phyloP scores from a whole-genome alignment of 2,329 filamentous ascomycete species.

The Ceratocystis huliohia region DNA sequence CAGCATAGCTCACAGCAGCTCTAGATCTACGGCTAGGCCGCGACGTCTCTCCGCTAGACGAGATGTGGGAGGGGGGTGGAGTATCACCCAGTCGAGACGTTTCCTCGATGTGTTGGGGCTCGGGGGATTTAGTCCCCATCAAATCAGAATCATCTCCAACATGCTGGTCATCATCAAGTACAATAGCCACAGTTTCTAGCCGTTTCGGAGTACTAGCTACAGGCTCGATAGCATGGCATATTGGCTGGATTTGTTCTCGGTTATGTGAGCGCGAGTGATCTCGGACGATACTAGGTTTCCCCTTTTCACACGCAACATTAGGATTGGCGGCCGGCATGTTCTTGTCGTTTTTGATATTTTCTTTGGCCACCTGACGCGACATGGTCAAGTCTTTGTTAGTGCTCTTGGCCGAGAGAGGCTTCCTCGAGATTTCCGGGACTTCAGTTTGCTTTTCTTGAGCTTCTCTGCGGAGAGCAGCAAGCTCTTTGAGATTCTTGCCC shows the following conservation, averaged over 20 bases:
- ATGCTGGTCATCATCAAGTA: slow-evolving; percentile 24
- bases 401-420: slow-evolving; percentile 44
- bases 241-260: slow-evolving; percentile 1
- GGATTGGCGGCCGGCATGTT: not conserved
- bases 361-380: slow-evolving; percentile 5
- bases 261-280: slow-evolving; percentile 8
- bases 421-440: slow-evolving; percentile 29
- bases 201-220: slow-evolving; percentile 1
- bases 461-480: slow-evolving; percentile 34
- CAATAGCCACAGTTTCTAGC: slow-evolving; percentile 18
- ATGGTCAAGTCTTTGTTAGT: slow-evolving; percentile 43
- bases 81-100: slow-evolving; percentile 37
- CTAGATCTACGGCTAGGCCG: slow-evolving; percentile 56
- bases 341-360: slow-evolving; percentile 10
- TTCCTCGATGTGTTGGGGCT: slow-evolving; percentile 29
- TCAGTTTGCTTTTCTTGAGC: slow-evolving; percentile 25
- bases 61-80: slow-evolving; percentile 47
- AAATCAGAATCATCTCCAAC: not conserved
- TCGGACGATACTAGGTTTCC: not conserved
- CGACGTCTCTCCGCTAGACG: slow-evolving; percentile 42
- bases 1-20: slow-evolving; percentile 63
- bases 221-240: slow-evolving; percentile 12
- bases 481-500: slow-evolving; percentile 36
- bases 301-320: not conserved
- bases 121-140: slow-evolving; percentile 31